A percentile compares a stretch with the other conserved stretches of the same genome.
phyloP scores from a whole-genome alignment of 805 yeast genomes.

The Nakazawaea pomicola region DNA sequence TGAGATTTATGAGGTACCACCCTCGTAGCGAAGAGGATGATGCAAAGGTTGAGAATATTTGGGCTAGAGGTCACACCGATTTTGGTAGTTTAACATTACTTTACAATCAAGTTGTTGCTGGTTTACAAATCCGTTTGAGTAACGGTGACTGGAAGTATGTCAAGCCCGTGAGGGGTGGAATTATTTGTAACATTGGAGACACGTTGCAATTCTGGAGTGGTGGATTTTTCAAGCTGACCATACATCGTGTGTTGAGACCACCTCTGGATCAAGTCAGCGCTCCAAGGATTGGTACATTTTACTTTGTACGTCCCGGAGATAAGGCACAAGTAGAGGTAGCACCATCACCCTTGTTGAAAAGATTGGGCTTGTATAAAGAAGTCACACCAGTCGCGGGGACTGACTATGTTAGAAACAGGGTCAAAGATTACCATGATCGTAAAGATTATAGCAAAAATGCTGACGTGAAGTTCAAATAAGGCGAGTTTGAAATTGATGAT shows the following conservation, averaged over 20 bases:
- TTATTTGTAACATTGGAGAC: conserved; percentile 32
- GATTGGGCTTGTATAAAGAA: conserved; percentile 26
- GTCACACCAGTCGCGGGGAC: conserved; percentile 24
- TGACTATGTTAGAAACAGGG: conserved; percentile 27
- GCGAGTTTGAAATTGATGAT: conserved; percentile 1
- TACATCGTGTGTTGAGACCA: conserved; percentile 31
- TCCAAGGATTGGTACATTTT: conserved; percentile 31
- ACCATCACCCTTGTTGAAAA: conserved; percentile 27
- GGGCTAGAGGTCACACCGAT: conserved; percentile 33
- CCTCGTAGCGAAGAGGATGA: conserved; percentile 26
- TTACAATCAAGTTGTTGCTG: conserved; percentile 31
- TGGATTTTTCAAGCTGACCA: conserved; percentile 30
- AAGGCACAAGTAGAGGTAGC: conserved; percentile 25
- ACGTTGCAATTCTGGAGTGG: conserved; percentile 31
- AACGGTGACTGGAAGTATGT: conserved; percentile 32
- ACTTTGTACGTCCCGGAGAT: conserved; percentile 31
- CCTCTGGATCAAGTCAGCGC: conserved; percentile 26
- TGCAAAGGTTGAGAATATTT: conserved; percentile 25
- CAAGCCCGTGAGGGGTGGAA: conserved; percentile 27
- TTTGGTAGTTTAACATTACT: conserved; percentile 31
- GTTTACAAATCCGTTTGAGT: conserved; percentile 29
- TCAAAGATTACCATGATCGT: conserved; percentile 25
- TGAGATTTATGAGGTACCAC: conserved; percentile 30
- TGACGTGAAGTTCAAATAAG: conserved; percentile 17
- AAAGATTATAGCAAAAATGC: conserved; percentile 10